Base-by-base conservation (phyloP, 2,329 filamentous ascomycete species). In the Harringtonia lauricola region DNA sequence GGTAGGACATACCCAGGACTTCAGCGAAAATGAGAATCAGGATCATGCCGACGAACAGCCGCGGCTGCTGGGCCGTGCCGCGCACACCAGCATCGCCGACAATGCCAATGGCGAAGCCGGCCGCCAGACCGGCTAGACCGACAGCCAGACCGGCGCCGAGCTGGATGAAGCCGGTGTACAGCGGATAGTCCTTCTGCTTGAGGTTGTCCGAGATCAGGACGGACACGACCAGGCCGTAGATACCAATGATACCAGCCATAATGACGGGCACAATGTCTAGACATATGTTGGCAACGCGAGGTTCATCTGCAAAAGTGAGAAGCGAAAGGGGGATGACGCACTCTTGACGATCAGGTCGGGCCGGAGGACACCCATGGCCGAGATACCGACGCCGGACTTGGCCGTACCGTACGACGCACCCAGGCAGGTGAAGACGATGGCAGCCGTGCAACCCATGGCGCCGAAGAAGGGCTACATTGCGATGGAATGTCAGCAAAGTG, bases 231-330 rank as follows among this genome's bases (percentile, higher is more conserved):
- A 92, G 77, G 59, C 86, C 86, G 72, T 92, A 98, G 67, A 98
- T 96, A 84, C 87, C 92, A 70, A 98, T 96, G 70, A 98, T 98
- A 96, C 92, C 92, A 76, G 92, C 92, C 92, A 98, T 98, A 81
- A 98, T 95, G 69, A 96, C 92, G 64, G 92, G 92, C 53, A 96
- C 90, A 67, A 96, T 95, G 78, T 95, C 90, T 96, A 55, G n/a
- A 44, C 12, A n/a, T n/a, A 43, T 4, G 41, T 24, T 17, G 26
- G 21, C 8, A 26, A 43, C 24, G 8, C 4, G n/a, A 33, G 15
- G 19, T 18, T 6, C 21, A n/a, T n/a, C 14, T 12, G 18, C 24
- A 19, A 24, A 30, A 31, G 34, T 2, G 9, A 24, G 24, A 6
- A 34, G 15, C n/a, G 30, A 36, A 6, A 39, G 24, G 24, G 43